Evolutionary conservation across 805 yeast genomes (phyloP).

Genomic region (Yarrowia porcina): DNA sequence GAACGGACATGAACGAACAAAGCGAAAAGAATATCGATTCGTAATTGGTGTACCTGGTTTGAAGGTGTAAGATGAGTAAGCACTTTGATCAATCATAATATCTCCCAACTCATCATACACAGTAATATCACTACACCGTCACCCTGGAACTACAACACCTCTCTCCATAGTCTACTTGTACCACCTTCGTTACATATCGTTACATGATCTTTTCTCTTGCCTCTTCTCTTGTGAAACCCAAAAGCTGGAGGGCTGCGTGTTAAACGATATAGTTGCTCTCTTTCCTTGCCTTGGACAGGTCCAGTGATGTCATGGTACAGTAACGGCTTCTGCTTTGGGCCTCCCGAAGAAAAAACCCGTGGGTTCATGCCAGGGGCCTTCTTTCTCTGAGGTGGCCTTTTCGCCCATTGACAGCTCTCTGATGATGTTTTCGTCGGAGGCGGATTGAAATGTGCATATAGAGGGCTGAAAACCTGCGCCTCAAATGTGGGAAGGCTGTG

Average conservation of each 20-base stretch:
- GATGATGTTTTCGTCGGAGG: background rate
- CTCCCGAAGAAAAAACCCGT: background rate
- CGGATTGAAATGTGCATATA: background rate
- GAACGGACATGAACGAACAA: no score
- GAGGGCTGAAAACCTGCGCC: background rate
- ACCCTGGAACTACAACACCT: no score
- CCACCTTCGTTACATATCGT: background rate
- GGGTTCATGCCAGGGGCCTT: background rate
- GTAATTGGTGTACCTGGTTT: no score
- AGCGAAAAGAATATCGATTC: no score
- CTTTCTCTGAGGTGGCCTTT: constrained; percentile 1
- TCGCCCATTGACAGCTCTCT: background rate
- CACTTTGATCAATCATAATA: no score
- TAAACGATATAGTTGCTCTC: constrained; percentile 14
- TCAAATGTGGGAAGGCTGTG: background rate
- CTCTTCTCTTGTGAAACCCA: background rate
- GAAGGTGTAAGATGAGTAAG: no score
- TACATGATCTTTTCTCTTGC: background rate
- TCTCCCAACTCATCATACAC: no score
- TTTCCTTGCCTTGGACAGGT: background rate
- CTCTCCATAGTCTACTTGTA: no score
- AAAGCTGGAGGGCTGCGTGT: background rate
- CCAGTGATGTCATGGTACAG: background rate
- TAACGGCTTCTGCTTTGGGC: background rate
- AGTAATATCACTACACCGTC: no score